These are phyloP conservation scores for Metarhizium brunneum DNA, from an alignment of 2,329 filamentous ascomycete species.

Conservation along the genomic window DNA sequence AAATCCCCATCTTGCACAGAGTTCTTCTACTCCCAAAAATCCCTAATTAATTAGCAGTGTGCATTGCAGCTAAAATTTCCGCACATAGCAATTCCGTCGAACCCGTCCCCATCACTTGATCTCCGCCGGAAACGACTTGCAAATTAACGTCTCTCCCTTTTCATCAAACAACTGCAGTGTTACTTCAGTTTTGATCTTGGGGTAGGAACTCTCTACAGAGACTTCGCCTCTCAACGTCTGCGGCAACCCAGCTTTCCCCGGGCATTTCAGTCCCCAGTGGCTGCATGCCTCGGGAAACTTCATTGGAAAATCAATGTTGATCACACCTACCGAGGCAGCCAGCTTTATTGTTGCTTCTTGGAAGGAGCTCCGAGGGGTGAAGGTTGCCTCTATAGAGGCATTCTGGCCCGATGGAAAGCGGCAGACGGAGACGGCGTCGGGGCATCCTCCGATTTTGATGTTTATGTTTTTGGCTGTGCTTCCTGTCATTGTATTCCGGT, in stretches of 20 bases:
- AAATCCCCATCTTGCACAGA: too few relatives aligned
- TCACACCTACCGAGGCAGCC: background rate
- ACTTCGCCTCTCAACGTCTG: slow-evolving; percentile 1
- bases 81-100: background rate
- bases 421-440: background rate
- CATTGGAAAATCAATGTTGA: background rate
- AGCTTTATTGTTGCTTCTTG: background rate
- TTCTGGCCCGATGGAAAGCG: background rate
- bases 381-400: slow-evolving; percentile 1
- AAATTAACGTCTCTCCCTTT: background rate
- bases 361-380: background rate
- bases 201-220: background rate
- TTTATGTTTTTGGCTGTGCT: slow-evolving; percentile 2
- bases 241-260: background rate
- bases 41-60: background rate
- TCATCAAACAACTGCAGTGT: slow-evolving; percentile 1
- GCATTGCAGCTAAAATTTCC: background rate
- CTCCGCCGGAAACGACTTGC: slow-evolving; percentile 3
- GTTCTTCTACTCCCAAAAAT: background rate
- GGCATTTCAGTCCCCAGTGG: slow-evolving; percentile 4
- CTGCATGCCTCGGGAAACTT: background rate
- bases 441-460: slow-evolving; percentile 6
- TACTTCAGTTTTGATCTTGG: background rate
- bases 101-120: background rate
- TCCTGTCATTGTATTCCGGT: background rate